Evolutionary conservation across 768 basidiomycete genomes (phyloP).

Genomic region (Arthromyces matolae): DNA sequence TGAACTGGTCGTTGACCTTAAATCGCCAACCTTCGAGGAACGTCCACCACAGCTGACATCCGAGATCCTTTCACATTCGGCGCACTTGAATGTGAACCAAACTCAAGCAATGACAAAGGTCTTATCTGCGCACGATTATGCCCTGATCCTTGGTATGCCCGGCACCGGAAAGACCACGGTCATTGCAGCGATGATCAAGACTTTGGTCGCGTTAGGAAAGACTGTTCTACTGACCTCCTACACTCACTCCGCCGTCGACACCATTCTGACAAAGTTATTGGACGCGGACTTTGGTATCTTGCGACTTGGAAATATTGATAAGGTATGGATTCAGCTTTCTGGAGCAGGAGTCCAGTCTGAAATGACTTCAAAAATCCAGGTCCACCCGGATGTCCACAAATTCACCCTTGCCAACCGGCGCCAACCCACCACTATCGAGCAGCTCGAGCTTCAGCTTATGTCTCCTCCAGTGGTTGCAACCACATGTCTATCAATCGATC

Average conservation of each 20-base stretch:
- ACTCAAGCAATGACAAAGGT: slow-evolving; percentile 67
- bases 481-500: slow-evolving; percentile 90
- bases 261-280: slow-evolving; percentile 82
- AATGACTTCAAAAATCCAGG: slow-evolving; percentile 39
- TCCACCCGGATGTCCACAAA: slow-evolving; percentile 76
- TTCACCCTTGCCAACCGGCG: slow-evolving; percentile 61
- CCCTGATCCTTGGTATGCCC: slow-evolving; percentile 94
- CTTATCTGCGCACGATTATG: slow-evolving; percentile 81
- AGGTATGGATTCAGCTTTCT: slow-evolving; percentile 44
- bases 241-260: slow-evolving; percentile 98
- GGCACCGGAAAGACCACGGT: slow-evolving; percentile 98
- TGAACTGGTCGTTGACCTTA: slow-evolving; percentile 79
- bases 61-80: slow-evolving; percentile 27
- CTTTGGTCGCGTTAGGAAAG: slow-evolving; percentile 77
- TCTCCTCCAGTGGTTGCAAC: slow-evolving; percentile 92
- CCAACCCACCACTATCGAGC: slow-evolving; percentile 65
- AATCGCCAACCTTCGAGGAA: slow-evolving; percentile 56
- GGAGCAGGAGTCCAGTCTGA: not conserved
- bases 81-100: slow-evolving; percentile 69
- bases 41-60: slow-evolving; percentile 16
- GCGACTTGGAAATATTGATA: slow-evolving; percentile 87
- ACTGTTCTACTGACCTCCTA: slow-evolving; percentile 87
- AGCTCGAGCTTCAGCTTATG: slow-evolving; percentile 81
- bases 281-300: slow-evolving; percentile 69
- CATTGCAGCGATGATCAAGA: slow-evolving; percentile 81